These are phyloP conservation scores for Pichia ethanolica DNA, from an alignment of 805 yeast species.

Conservation along the genomic window DNA sequence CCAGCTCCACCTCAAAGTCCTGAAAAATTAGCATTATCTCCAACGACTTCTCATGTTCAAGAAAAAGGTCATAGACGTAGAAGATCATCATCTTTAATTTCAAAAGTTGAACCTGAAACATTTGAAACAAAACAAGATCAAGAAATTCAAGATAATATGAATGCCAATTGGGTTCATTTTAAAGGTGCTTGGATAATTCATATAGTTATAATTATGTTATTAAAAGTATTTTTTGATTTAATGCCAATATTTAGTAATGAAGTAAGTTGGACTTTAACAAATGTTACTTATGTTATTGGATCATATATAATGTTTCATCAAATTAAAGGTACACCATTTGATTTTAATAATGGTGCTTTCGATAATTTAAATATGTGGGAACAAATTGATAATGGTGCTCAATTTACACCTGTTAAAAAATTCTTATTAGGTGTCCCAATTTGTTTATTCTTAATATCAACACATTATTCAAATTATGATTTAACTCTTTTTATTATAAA, in stretches of 20 bases:
- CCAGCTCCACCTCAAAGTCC: conserved; percentile 27
- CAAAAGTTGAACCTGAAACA: conserved; percentile 89
- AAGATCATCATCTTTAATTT: conserved; percentile 82
- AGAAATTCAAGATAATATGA: conserved; percentile 77
- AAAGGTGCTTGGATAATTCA: conserved; percentile 97
- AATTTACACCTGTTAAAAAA: conserved; percentile 93
- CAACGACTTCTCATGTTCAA: conserved; percentile 25
- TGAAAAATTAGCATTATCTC: conserved; percentile 28
- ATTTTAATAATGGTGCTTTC: conserved; percentile 92
- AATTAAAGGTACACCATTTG: conserved; percentile 95
- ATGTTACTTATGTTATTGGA: conserved; percentile 82
- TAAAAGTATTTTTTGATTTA: conserved; percentile 71
- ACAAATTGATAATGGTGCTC: conserved; percentile 84
- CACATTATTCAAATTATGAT: conserved; percentile 87
- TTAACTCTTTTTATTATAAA: conserved; percentile 71
- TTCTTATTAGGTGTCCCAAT: conserved; percentile 91
- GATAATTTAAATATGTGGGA: conserved; percentile 98
- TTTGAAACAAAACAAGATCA: conserved; percentile 91
- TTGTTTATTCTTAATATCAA: conserved; percentile 71
- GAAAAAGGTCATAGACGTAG: conserved; percentile 39
- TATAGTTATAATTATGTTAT: conserved; percentile 66
- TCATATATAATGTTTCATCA: conserved; percentile 94
- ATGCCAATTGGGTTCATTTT: conserved; percentile 93
- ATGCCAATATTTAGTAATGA: conserved; percentile 77
- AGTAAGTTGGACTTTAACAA: conserved; percentile 90